Evolutionary conservation across 1,284 basidiomycete species (phyloP).

Genomic region (Dichomitus squalens): DNA sequence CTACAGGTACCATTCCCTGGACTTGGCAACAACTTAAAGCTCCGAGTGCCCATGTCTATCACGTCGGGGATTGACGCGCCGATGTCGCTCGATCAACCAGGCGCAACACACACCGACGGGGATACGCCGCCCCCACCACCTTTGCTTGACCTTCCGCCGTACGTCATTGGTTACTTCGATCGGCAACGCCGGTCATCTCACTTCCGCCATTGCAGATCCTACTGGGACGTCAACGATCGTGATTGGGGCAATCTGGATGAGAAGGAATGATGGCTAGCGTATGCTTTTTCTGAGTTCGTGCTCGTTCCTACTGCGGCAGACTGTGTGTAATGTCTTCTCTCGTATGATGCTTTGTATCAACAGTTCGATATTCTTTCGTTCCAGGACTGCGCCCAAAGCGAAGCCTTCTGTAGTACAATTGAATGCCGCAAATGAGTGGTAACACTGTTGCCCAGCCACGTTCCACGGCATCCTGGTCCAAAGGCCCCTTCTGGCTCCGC

Average conservation of each 20-base stretch:
- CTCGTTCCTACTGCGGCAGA: not conserved
- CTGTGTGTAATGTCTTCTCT: no score
- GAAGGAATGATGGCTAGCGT: not conserved
- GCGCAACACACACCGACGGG: not conserved
- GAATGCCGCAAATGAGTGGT: no score
- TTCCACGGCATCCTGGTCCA: no score
- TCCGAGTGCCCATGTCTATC: slow-evolving; percentile 5
- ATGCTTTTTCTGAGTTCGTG: not conserved
- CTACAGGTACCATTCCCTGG: slow-evolving; percentile 16
- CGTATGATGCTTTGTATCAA: no score
- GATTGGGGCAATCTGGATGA: slow-evolving; percentile 1
- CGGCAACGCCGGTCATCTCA: not conserved
- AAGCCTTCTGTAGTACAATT: no score
- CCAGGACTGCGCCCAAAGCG: no score
- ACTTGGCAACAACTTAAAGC: slow-evolving; percentile 10
- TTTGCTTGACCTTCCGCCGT: slow-evolving; percentile 16
- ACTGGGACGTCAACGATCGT: slow-evolving; percentile 9
- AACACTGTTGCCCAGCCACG: no score
- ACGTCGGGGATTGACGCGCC: slow-evolving; percentile 11
- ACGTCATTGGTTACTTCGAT: not conserved
- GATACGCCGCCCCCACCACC: not conserved
- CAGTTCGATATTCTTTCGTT: no score
- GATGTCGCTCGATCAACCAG: not conserved
- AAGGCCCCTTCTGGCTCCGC: no score
- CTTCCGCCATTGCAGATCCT: not conserved